Evolutionary conservation across 345 rosid species (phyloP).

Genomic region (Corchorus capsularis): DNA sequence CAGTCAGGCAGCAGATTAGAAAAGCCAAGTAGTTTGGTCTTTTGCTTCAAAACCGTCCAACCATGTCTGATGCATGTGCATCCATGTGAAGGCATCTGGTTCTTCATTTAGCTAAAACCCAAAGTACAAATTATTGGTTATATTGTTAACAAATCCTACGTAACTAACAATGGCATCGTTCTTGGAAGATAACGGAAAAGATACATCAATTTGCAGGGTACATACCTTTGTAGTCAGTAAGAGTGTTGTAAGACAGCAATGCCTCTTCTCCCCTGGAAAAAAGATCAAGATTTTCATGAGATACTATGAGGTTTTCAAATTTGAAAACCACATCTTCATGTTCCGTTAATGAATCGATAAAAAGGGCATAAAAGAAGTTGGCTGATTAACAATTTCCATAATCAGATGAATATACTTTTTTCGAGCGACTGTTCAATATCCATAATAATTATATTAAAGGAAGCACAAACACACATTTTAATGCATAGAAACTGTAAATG

Average conservation of each 20-base stretch:
- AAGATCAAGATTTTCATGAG: not conserved
- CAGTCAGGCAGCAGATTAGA: conserved; percentile 21
- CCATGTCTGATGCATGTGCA: conserved; percentile 75
- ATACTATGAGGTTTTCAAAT: not conserved
- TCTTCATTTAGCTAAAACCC: conserved; percentile 26
- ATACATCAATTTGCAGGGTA: too few species aligned
- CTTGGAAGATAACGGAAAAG: not conserved
- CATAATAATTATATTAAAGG: too few species aligned
- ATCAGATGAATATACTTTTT: too few species aligned
- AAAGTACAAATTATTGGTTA: not conserved
- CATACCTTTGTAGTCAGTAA: conserved; percentile 52
- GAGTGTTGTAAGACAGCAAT: conserved; percentile 44
- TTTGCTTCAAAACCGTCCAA: conserved; percentile 38
- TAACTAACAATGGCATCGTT: not conserved
- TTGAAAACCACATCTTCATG: not conserved
- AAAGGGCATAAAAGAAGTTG: too few species aligned
- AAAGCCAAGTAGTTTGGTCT: conserved; percentile 38
- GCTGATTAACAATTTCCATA: too few species aligned
- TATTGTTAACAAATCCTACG: too few species aligned
- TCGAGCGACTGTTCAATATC: too few species aligned
- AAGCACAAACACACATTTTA: too few species aligned
- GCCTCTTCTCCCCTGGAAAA: conserved; percentile 37
- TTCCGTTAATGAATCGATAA: too few species aligned
- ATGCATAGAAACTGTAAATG: too few species aligned
- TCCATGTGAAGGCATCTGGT: conserved; percentile 37